A percentile compares a stretch with the other conserved stretches of the same genome.
Evolutionary conservation across 768 basidiomycete genomes (phyloP).

Genomic region (Pleurotus sapidus): DNA sequence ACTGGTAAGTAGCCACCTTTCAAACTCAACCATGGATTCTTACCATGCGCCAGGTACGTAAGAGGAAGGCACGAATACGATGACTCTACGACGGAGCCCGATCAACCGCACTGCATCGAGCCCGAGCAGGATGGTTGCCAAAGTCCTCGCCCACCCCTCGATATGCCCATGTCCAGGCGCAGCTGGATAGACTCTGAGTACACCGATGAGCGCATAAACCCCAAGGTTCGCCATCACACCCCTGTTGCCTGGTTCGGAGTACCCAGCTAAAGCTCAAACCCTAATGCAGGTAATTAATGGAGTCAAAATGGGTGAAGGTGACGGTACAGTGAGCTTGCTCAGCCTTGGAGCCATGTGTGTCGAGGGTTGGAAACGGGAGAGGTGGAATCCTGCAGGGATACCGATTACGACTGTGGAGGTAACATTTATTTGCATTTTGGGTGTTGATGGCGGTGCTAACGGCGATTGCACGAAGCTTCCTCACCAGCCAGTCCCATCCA

Average conservation of each 20-base stretch:
- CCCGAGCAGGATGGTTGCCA: slow-evolving; percentile 37
- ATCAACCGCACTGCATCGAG: slow-evolving; percentile 42
- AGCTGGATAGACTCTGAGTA: slow-evolving; percentile 88
- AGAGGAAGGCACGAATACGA: slow-evolving; percentile 68
- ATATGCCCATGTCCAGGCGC: slow-evolving; percentile 47
- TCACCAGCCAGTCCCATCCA: slow-evolving; percentile 69
- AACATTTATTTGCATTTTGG: slow-evolving; percentile 6
- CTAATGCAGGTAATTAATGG: slow-evolving; percentile 64
- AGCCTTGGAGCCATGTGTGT: slow-evolving; percentile 96
- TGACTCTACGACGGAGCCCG: slow-evolving; percentile 45
- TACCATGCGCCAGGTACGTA: slow-evolving; percentile 53
- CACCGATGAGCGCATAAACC: slow-evolving; percentile 56
- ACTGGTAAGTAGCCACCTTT: slow-evolving; percentile 52
- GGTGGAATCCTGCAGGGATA: slow-evolving; percentile 94
- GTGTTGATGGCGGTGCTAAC: neutral
- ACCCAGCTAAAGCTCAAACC: neutral
- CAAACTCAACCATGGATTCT: neutral
- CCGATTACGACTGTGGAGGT: slow-evolving; percentile 86
- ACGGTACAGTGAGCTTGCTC: slow-evolving; percentile 86
- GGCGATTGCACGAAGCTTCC: slow-evolving; percentile 52
- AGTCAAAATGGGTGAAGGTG: slow-evolving; percentile 92
- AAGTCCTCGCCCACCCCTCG: slow-evolving; percentile 42
- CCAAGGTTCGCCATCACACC: slow-evolving; percentile 40
- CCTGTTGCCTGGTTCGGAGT: neutral
- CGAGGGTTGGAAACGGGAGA: slow-evolving; percentile 85